Evolutionary conservation across 345 rosid species (phyloP).

Genomic region (Syzygium aromaticum): DNA sequence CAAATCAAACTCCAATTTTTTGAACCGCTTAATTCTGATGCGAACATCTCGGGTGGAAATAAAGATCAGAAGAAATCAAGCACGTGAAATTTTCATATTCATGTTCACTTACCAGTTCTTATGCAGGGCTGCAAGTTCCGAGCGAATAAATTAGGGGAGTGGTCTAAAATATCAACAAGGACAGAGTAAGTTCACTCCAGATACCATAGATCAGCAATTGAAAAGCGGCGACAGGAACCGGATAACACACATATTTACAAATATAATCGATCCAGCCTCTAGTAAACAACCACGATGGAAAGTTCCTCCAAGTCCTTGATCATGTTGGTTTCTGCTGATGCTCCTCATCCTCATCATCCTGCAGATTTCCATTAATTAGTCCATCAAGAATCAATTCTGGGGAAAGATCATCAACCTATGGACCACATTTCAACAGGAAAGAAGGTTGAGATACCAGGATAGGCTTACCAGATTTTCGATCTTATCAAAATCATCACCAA

Average conservation of each 20-base stretch:
- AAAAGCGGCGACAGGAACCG: not conserved
- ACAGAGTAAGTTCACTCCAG: not conserved
- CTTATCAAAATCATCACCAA: slow-evolving; percentile 87
- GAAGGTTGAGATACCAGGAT: not conserved
- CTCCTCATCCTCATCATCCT: slow-evolving; percentile 10
- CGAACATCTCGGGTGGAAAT: not conserved
- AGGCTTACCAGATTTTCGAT: slow-evolving; percentile 77
- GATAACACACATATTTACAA: not conserved
- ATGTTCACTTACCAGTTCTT: not conserved
- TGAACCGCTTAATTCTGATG: not conserved
- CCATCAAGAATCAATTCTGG: not conserved
- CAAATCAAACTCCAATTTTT: not conserved
- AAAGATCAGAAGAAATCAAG: not conserved
- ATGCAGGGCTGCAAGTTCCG: not conserved
- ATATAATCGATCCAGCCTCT: not conserved
- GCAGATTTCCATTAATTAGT: not conserved
- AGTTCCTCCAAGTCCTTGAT: not conserved
- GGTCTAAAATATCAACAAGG: not conserved
- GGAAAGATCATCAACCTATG: not conserved
- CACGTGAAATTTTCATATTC: not conserved
- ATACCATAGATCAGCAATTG: not conserved
- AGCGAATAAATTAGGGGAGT: not conserved
- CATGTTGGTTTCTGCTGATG: not conserved
- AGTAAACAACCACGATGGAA: not conserved
- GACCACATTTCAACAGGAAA: not conserved